Percentiles rank a stretch among this genome's conserved stretches.
These are phyloP conservation scores for Claviceps humidiphila DNA, from an alignment of 2,329 filamentous ascomycete genomes.

Conservation along the genomic window DNA sequence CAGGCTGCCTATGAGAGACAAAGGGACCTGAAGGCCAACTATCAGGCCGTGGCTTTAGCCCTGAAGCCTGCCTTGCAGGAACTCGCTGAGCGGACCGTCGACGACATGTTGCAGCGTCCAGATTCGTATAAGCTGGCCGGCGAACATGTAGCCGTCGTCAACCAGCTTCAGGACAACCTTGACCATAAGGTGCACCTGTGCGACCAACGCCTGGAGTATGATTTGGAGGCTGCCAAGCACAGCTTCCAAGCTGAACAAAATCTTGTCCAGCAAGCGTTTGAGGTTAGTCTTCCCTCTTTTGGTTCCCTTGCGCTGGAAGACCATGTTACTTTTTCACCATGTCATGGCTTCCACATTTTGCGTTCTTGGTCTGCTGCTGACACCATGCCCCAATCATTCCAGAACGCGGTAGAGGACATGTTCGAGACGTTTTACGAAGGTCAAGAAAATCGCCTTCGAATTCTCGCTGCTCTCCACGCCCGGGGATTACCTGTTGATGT, in stretches of 20 bases:
- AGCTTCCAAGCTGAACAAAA: conserved; percentile 20
- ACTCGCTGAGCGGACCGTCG: conserved; percentile 46
- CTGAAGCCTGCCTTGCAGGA: conserved; percentile 54
- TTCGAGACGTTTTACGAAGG: conserved; percentile 30
- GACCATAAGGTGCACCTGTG: conserved; percentile 19
- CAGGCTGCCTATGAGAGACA: conserved; percentile 50
- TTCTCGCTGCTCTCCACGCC: conserved; percentile 29
- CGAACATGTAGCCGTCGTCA: conserved; percentile 38
- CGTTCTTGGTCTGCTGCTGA: not conserved
- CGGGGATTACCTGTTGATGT: conserved; percentile 35
- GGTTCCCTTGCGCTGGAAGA: not conserved
- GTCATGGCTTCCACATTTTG: not conserved
- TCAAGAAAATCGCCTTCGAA: conserved; percentile 31
- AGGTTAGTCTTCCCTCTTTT: conserved; percentile 19
- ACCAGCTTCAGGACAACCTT: conserved; percentile 29
- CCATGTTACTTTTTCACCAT: no score
- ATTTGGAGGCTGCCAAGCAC: conserved; percentile 26
- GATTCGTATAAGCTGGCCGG: conserved; percentile 37
- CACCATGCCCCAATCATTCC: conserved; percentile 1
- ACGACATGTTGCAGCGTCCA: conserved; percentile 41
- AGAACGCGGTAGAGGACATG: conserved; percentile 26
- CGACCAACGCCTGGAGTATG: conserved; percentile 19
- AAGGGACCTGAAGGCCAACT: conserved; percentile 52
- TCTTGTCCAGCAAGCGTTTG: conserved; percentile 21
- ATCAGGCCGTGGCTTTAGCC: conserved; percentile 46